A percentile compares a stretch with the other conserved stretches of the same genome.
Conservation (phyloP, 2,329 filamentous ascomycete species). For the Epichloe scottii region DNA sequence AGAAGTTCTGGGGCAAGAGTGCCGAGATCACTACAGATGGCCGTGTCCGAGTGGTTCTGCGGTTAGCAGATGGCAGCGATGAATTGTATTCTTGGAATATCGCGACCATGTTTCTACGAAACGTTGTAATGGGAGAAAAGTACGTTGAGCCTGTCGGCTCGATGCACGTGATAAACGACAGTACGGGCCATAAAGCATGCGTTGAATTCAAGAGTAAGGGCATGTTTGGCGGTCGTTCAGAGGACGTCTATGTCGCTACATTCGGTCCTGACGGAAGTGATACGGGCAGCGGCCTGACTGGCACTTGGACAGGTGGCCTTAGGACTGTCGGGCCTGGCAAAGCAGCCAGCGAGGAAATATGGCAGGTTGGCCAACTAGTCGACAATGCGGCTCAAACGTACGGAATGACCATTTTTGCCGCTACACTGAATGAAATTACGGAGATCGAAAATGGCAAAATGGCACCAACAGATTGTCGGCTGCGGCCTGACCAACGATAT, state of each 20-base stretch:
- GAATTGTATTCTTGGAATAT: slow-evolving; percentile 83
- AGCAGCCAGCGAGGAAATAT: slow-evolving; percentile 54
- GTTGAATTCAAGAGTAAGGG: slow-evolving; percentile 88
- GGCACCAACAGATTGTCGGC: slow-evolving; percentile 68
- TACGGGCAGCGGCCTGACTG: slow-evolving; percentile 55
- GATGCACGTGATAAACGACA: slow-evolving; percentile 78
- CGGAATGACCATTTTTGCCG: slow-evolving; percentile 79
- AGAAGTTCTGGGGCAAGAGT: slow-evolving; percentile 98
- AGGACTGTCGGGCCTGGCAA: slow-evolving; percentile 52
- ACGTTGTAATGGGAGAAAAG: slow-evolving; percentile 96
- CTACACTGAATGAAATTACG: slow-evolving; percentile 78
- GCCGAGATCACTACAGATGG: slow-evolving; percentile 91
- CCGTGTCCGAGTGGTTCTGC: slow-evolving; percentile 64
- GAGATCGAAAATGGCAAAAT: slow-evolving; percentile 60
- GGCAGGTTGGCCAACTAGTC: slow-evolving; percentile 67
- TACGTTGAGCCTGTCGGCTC: slow-evolving; percentile 90
- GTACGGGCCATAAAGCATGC: slow-evolving; percentile 68
- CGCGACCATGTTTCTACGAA: slow-evolving; percentile 82
- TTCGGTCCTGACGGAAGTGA: slow-evolving; percentile 54
- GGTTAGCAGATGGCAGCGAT: slow-evolving; percentile 49
- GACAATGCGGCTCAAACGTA: slow-evolving; percentile 70
- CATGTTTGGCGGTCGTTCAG: slow-evolving; percentile 90
- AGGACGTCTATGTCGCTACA: slow-evolving; percentile 72
- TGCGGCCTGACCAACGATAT: slow-evolving; percentile 78
- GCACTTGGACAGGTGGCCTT: slow-evolving; percentile 75